Evolutionary conservation across 441 rosid species (phyloP), one percentile per base, ranked within the genome.

Genomic region (Gossypium davidsonii): DNA sequence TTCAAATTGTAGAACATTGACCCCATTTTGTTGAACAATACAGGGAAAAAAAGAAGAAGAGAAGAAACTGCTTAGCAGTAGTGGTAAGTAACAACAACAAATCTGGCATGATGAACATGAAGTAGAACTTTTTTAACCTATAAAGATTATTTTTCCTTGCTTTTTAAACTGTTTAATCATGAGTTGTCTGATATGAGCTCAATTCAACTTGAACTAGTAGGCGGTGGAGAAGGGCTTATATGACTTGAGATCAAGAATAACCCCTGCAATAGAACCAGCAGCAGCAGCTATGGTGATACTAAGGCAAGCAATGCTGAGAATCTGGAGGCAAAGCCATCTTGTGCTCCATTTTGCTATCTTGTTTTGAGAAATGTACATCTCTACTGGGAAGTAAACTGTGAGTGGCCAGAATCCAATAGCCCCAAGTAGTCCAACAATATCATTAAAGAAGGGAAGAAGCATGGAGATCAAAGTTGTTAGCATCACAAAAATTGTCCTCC

Each of bases 361-460:
- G 90, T 76, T 91, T 62, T 87, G 94, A 12, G 42, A 69, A 21
- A 89, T 86, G 73, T 92, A 91, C 97, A 92, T 92, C 82, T 92
- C 97, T 11, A 94, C 89, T 0, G 98, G 98, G 74, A 90, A 91
- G 56, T 87, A 91, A 1, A 91, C 97, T 0, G 96, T 90, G 62
- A 93, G 78, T 8, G 97, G 97, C 97, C 97, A 93, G 76, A 91
- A 94, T 26, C 93, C 98, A 0, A 90, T 46, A 1, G 97, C 96
- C 2, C 98, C 97, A 0, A 94, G 88, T 20, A 92, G 76, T 1
- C 97, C 91, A 11, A 94, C 95, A 0, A 90, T 74, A 67, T 89
- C 93, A 7, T 87, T 87, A 67, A 94, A 94, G 83, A 92, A 92
- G 0, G 97, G 98, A 15, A 94, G 91, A 23, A 89, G 83, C 98